Evolutionary conservation across 2,329 filamentous ascomycete genomes (phyloP), one percentile per base, ranked within the genome.

Genomic region (Fulvia fulva): DNA sequence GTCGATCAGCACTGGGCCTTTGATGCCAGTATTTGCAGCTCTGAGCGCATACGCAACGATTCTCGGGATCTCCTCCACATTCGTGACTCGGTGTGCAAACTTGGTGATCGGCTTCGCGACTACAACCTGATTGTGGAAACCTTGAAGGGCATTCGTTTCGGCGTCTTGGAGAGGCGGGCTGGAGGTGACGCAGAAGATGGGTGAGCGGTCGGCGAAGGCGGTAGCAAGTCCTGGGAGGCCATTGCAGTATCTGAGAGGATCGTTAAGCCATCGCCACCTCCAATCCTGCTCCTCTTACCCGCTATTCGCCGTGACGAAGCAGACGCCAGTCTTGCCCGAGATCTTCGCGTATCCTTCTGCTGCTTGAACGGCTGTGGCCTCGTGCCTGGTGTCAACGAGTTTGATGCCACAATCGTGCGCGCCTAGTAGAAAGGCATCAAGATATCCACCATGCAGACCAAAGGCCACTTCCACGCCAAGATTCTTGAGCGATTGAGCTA

Each of bases 221-320:
- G 77, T 78, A 5, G 76, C 76, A 5, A 80, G 69, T 16, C 77
- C 77, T 1, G 77, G 76, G 5, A 79, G 65, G 8, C 75, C 75
- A 56, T 80, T 80, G 47, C 71, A 75, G 64, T 78, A 79, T 0
- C 77, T 79, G 14, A 8, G n/a, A 28, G 7, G n/a, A 62, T 57
- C 23, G 53, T 41, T 49, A 37, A 21, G 28, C 16, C 45, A n/a
- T 45, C n/a, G n/a, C n/a, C n/a, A n/a, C n/a, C n/a, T n/a, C 16
- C 12, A 41, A 3, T 22, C 12, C n/a, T 16, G 23, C 23, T 22
- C 22, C 16, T 21, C 73, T 56, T 59, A 78, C 77, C 77, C 77
- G 60, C 77, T 79, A 52, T 80, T 80, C 0, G 77, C 77, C 11
- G 78, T 80, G 1, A 80, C 73, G 55, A 80, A 80, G 57, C 74